These are phyloP conservation scores for Nakazawaea laoshanensis DNA, from an alignment of 805 yeast species.

Conservation along the genomic window DNA sequence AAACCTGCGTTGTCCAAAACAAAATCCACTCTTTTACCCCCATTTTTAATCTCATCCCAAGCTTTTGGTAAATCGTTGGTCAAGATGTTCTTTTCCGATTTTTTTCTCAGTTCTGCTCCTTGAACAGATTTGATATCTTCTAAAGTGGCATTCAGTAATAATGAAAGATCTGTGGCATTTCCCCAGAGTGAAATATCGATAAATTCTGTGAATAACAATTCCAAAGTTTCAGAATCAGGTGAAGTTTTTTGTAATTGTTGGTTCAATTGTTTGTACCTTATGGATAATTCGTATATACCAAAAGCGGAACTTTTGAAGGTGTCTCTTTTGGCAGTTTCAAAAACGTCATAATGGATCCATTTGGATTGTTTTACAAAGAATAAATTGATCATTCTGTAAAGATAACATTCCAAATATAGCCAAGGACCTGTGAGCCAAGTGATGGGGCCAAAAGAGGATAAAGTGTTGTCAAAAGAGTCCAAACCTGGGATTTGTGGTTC, in stretches of 20 bases:
- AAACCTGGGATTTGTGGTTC: conserved; percentile 34
- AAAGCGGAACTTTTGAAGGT: conserved; percentile 67
- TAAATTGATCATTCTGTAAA: conserved; percentile 60
- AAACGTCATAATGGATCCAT: conserved; percentile 65
- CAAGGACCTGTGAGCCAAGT: conserved; percentile 88
- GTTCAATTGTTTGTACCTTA: conserved; percentile 40
- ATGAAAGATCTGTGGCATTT: conserved; percentile 90
- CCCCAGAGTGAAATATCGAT: conserved; percentile 94
- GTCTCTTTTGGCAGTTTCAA: conserved; percentile 56
- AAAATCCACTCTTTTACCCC: conserved; percentile 56
- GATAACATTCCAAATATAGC: conserved; percentile 78
- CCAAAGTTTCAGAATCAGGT: conserved; percentile 28
- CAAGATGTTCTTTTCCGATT: conserved; percentile 70
- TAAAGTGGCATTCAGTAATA: conserved; percentile 78
- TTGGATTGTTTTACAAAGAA: conserved; percentile 28
- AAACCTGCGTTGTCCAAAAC: conserved; percentile 93
- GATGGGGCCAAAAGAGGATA: conserved; percentile 13
- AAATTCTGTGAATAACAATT: conserved; percentile 69
- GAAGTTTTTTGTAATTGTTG: conserved; percentile 17
- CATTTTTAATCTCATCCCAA: conserved; percentile 41
- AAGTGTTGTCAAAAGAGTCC: conserved; percentile 52
- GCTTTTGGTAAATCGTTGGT: conserved; percentile 66
- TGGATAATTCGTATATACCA: conserved; percentile 79
- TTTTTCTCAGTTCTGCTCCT: conserved; percentile 79
- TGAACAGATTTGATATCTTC: conserved; percentile 89